A percentile compares a stretch with the other conserved stretches of the same genome.
These are phyloP conservation scores for Astrothelium subdiscretum DNA, from an alignment of 495 filamentous ascomycete species.

Conservation along the genomic window DNA sequence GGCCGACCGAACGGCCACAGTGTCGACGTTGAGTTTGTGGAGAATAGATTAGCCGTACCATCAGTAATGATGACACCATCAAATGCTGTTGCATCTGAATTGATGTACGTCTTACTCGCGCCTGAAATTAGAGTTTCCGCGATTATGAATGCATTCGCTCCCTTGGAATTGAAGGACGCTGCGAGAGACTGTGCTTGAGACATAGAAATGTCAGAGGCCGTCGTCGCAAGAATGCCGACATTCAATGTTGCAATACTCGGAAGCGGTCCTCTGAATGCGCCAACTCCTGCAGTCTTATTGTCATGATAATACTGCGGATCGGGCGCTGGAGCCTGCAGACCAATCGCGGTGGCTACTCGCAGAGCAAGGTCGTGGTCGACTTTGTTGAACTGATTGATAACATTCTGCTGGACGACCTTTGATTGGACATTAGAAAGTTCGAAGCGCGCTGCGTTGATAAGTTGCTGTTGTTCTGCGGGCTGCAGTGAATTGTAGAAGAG, in stretches of 20 bases:
- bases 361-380: slow-evolving; percentile 7
- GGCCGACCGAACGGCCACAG: slow-evolving; percentile 56
- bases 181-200: slow-evolving; percentile 3
- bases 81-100: slow-evolving; percentile 57
- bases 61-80: slow-evolving; percentile 55
- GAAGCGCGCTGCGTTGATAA: slow-evolving; percentile 7
- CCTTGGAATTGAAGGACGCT: slow-evolving; percentile 25
- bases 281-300: slow-evolving; percentile 53
- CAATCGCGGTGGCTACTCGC: slow-evolving; percentile 6
- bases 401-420: slow-evolving; percentile 1
- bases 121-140: slow-evolving; percentile 45
- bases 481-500: slow-evolving; percentile 6
- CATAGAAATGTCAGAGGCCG: slow-evolving; percentile 2
- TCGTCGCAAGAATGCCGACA: slow-evolving; percentile 51
- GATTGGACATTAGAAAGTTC: slow-evolving; percentile 6
- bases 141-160: slow-evolving; percentile 44
- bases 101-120: slow-evolving; percentile 59
- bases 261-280: slow-evolving; percentile 47
- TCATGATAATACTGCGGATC: slow-evolving; percentile 58
- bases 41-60: slow-evolving; percentile 46
- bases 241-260: slow-evolving; percentile 51
- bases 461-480: slow-evolving; percentile 4
- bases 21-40: slow-evolving; percentile 10
- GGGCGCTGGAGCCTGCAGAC: slow-evolving; percentile 25
- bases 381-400: slow-evolving; percentile 3